phyloP scores from a whole-genome alignment of 495 filamentous ascomycete genomes.

The Penicillium argentinense region DNA sequence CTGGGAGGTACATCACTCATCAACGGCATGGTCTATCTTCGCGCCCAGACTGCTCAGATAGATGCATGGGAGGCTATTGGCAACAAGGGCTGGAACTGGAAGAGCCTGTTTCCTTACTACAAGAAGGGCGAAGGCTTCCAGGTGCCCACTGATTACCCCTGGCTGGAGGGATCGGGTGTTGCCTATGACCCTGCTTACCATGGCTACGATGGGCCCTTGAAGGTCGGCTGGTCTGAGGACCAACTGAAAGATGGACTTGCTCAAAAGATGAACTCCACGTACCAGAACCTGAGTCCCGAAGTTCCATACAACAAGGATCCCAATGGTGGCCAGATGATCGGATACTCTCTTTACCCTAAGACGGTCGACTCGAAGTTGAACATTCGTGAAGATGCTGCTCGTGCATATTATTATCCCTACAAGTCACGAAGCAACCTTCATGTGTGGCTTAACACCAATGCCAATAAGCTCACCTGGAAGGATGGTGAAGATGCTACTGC shows the following conservation, averaged over 20 bases:
- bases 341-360: slow-evolving; percentile 21
- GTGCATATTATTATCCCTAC: slow-evolving; percentile 25
- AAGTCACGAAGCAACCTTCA: slow-evolving; percentile 21
- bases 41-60: slow-evolving; percentile 26
- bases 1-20: slow-evolving; percentile 54
- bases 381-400: slow-evolving; percentile 27
- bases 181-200: slow-evolving; percentile 23
- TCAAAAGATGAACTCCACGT: slow-evolving; percentile 21
- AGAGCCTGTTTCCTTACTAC: slow-evolving; percentile 31
- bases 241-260: slow-evolving; percentile 24
- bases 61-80: slow-evolving; percentile 28
- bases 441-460: slow-evolving; percentile 24
- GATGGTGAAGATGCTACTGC: slow-evolving; percentile 7
- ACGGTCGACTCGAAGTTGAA: slow-evolving; percentile 21
- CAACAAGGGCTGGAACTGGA: slow-evolving; percentile 35
- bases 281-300: slow-evolving; percentile 17
- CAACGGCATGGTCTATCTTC: slow-evolving; percentile 42
- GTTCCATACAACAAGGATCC: slow-evolving; percentile 21
- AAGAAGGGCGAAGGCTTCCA: slow-evolving; percentile 25
- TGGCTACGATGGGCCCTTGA: slow-evolving; percentile 23
- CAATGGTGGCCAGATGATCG: slow-evolving; percentile 25
- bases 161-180: slow-evolving; percentile 21
- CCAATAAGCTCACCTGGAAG: slow-evolving; percentile 25
- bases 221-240: slow-evolving; percentile 23
- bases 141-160: slow-evolving; percentile 12